A percentile compares a stretch with the other conserved stretches of the same genome.
phyloP scores from a whole-genome alignment of 176 grass and related monocot species.

The Bonia amplexicaulis region DNA sequence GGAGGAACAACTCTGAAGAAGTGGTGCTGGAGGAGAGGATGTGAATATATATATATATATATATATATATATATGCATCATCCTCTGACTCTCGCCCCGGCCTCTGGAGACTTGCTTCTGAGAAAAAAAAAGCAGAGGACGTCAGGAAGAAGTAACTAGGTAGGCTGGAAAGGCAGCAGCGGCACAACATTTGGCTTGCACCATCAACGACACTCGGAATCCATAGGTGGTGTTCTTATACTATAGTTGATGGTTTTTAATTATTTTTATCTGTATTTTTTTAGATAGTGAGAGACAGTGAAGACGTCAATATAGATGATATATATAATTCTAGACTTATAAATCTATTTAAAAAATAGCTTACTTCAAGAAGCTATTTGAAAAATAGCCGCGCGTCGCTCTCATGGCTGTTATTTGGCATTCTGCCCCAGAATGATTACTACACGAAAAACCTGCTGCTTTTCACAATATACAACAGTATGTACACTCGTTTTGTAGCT shows the following conservation, averaged over 20 bases:
- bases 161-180: not conserved
- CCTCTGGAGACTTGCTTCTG: not conserved
- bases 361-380: rapidly evolving
- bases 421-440: not conserved
- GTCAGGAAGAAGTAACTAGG: not conserved
- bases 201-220: not conserved
- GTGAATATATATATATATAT: no score
- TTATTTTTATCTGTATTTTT: no score
- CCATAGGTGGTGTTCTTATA: no score
- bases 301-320: no score
- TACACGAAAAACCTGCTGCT: not conserved
- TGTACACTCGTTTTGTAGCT: not conserved
- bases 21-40: not conserved
- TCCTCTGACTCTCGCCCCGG: not conserved
- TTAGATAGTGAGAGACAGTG: no score
- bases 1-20: not conserved
- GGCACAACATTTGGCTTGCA: not conserved
- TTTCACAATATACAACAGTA: not conserved
- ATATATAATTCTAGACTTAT: no score
- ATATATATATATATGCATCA: not conserved
- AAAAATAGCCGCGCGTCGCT: not conserved
- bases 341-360: no score
- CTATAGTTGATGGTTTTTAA: no score
- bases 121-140: not conserved
- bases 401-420: slow-evolving; percentile 6